Evolutionary conservation across 202 grass and related monocot species (phyloP), one percentile per base, ranked within the genome.

Genomic region (Carex sylvatica): DNA sequence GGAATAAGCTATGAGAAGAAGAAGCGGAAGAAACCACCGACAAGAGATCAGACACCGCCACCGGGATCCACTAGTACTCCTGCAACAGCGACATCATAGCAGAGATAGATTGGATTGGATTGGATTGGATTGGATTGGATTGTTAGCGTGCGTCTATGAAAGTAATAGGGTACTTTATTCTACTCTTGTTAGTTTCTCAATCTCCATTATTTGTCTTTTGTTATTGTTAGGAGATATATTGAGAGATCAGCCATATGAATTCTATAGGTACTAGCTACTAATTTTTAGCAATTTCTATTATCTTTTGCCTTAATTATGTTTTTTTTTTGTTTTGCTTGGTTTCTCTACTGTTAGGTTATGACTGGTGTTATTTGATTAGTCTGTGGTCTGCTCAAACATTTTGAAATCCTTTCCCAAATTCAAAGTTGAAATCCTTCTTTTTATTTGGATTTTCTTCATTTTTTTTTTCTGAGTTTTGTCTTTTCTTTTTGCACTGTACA

Each of bases 1-100:
- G 96, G 96, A 19, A 89, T 98, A 61, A 98, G 91, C 85, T 98
- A 98, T 76, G 91, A 95, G 87, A 98, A 98, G 89, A 98, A 98
- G 91, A 98, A 98, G 83, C 89, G 92, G 72, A 95, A 95, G 89
- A 98, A 98, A 63, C 86, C 84, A 0, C 85, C 82, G 23, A 46
- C 65, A 47, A 56, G 66, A 31, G 80, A 79, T n/a, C 80, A 70
- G 72, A 38, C 64, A 14, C 80, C 71, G 3, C 80, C 86, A 6
- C 87, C 42, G 13, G 26, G 85, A 0, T 2, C 85, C 4, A 23
- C 88, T 52, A 33, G 55, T 35, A 59, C 79, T 46, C 23, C 75
- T 1, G 28, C 83, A 5, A 7, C 78, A 23, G 74, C 60, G 30
- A 78, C 67, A n/a, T 78, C 80, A 0, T 52, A 63, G 81, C 59